Percentiles rank a stretch among this genome's conserved stretches.
These are phyloP conservation scores for Fusarium sororula DNA, from an alignment of 2,329 filamentous ascomycete species.

Conservation along the genomic window DNA sequence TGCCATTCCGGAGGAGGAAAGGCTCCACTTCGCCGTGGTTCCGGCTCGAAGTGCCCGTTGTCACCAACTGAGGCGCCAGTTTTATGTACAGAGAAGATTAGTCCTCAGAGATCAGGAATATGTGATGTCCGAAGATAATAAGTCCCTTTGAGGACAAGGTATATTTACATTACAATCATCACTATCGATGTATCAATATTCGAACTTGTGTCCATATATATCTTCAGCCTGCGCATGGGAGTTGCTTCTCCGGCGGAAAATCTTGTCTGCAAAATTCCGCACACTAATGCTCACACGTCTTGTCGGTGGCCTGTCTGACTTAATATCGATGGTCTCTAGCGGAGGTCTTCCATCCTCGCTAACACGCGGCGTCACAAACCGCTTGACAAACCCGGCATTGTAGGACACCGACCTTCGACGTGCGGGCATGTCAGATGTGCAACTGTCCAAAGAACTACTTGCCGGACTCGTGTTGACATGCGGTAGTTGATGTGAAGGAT, in stretches of 20 bases:
- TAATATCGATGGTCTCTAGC: conserved; percentile 29
- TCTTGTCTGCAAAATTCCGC: conserved; percentile 41
- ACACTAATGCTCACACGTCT: conserved; percentile 43
- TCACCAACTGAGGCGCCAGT: not conserved
- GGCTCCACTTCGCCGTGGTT: conserved; percentile 27
- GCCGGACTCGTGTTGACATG: conserved; percentile 29
- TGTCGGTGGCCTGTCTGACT: conserved; percentile 35
- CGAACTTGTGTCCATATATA: conserved; percentile 36
- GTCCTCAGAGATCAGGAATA: not conserved
- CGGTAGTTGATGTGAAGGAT: conserved; percentile 21
- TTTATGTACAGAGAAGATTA: not conserved
- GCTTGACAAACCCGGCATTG: conserved; percentile 37
- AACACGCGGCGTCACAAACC: conserved; percentile 36
- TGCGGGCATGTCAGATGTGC: conserved; percentile 27
- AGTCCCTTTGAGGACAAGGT: conserved; percentile 15
- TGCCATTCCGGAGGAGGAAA: conserved; percentile 9
- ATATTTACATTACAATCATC: conserved; percentile 34
- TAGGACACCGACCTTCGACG: conserved; percentile 41
- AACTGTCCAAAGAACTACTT: conserved; percentile 26
- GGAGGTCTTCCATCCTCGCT: conserved; percentile 40
- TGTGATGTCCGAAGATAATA: not conserved
- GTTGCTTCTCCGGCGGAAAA: conserved; percentile 44
- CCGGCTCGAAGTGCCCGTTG: conserved; percentile 4
- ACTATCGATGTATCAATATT: conserved; percentile 35
- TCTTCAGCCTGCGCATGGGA: conserved; percentile 41